phyloP scores from a whole-genome alignment of 352 stramenopile species.

The Phytopythium delawarense region DNA sequence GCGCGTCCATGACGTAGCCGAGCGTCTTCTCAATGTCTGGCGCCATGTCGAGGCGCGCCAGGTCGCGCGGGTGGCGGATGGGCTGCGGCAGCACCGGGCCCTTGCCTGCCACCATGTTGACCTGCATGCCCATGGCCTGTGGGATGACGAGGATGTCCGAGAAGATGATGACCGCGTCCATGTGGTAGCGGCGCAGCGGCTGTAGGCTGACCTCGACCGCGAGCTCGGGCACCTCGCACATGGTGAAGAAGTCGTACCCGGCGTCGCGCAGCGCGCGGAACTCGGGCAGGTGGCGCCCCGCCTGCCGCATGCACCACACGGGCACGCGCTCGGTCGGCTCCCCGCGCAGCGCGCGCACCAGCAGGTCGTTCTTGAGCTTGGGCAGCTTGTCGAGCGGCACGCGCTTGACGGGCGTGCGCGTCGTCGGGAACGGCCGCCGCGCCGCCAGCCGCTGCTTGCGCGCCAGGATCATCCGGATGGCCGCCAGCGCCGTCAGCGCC shows the following conservation, averaged over 20 bases:
- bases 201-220: constrained; percentile 97
- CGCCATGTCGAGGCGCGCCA: constrained; percentile 87
- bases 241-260: constrained; percentile 90
- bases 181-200: constrained; percentile 90
- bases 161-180: constrained; percentile 99
- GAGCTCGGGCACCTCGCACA: constrained; percentile 81
- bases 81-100: constrained; percentile 84
- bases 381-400: constrained; percentile 63
- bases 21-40: constrained; percentile 92
- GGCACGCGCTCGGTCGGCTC: constrained; percentile 89
- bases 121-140: constrained; percentile 95
- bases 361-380: constrained; percentile 88
- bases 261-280: constrained; percentile 80
- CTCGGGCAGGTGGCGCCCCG: constrained; percentile 90
- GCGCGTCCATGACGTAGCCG: constrained; percentile 93
- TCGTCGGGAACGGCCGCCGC: constrained; percentile 50
- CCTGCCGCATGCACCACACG: constrained; percentile 98
- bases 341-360: constrained; percentile 82
- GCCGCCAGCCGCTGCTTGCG: constrained; percentile 41
- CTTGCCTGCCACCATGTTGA: constrained; percentile 94
- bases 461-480: constrained; percentile 55
- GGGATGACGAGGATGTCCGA: constrained; percentile 98
- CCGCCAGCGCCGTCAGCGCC: constrained; percentile 45
- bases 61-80: constrained; percentile 83
- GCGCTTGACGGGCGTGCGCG: constrained; percentile 67